Evolutionary conservation across 805 yeast species (phyloP).

Genomic region (Candida silvatica): DNA sequence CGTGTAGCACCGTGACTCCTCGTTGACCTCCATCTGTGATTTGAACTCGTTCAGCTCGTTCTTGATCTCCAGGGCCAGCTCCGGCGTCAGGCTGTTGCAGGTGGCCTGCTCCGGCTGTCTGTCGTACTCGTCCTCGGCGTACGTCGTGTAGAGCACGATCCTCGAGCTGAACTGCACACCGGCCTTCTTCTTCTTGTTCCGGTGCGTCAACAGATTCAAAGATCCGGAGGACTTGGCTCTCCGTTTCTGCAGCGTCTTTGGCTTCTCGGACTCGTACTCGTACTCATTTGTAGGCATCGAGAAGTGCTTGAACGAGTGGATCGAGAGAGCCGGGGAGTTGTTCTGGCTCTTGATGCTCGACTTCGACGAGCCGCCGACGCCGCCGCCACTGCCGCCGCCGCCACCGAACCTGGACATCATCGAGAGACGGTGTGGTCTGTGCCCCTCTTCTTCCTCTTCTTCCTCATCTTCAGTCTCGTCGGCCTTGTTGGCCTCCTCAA

Average conservation of each 20-base stretch:
- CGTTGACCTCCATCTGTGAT: constrained; percentile 77
- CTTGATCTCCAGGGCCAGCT: constrained; percentile 75
- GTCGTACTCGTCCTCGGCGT: constrained; percentile 76
- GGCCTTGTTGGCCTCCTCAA: background rate
- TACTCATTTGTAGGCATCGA: background rate
- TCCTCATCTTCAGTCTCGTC: background rate
- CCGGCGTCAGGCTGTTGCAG: constrained; percentile 84
- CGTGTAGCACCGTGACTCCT: constrained; percentile 68
- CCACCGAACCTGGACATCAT: constrained; percentile 1
- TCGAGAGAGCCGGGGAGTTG: background rate
- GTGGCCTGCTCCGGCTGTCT: constrained; percentile 90
- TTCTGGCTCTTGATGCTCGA: background rate
- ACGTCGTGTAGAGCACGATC: constrained; percentile 79
- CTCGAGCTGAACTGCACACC: constrained; percentile 61
- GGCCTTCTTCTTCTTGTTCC: constrained; percentile 6
- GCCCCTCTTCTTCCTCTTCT: background rate
- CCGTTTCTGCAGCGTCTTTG: constrained; percentile 12
- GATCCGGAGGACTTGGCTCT: constrained; percentile 15
- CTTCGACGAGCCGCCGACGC: background rate
- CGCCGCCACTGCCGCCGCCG: background rate
- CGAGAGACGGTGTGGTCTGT: background rate
- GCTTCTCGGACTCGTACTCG: constrained; percentile 6
- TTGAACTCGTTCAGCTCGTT: constrained; percentile 78
- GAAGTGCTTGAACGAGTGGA: background rate
- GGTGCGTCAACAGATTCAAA: constrained; percentile 7